Evolutionary conservation across 305 asterid species (phyloP).

Genomic region (Plantago rigida): DNA sequence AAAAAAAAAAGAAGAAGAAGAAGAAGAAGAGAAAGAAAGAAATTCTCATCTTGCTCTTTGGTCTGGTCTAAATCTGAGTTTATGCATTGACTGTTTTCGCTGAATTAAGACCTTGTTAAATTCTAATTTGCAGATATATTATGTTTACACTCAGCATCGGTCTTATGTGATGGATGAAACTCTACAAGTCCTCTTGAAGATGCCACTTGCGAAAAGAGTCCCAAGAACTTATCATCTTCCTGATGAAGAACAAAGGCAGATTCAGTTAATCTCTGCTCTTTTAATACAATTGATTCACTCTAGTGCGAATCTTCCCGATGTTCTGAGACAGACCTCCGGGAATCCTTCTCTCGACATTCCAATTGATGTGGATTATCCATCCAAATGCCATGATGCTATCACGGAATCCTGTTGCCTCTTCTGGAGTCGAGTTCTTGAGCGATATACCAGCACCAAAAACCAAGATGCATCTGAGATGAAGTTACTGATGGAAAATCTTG

Average conservation of each 20-base stretch:
- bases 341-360: slow-evolving; percentile 58
- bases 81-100: slow-evolving; percentile 26
- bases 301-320: slow-evolving; percentile 89
- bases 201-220: slow-evolving; percentile 80
- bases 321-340: slow-evolving; percentile 51
- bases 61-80: slow-evolving; percentile 23
- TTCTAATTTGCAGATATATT: slow-evolving; percentile 56
- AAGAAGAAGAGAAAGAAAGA: too few species aligned
- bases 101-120: slow-evolving; percentile 23
- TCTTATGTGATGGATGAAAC: slow-evolving; percentile 92
- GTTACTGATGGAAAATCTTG: slow-evolving; percentile 87
- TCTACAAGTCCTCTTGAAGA: slow-evolving; percentile 75
- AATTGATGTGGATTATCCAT: slow-evolving; percentile 65
- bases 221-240: slow-evolving; percentile 94
- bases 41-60: slow-evolving; percentile 23
- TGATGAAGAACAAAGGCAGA: slow-evolving; percentile 94
- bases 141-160: slow-evolving; percentile 67
- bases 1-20: too few species aligned
- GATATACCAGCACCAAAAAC: slow-evolving; percentile 69
- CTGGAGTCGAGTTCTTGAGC: slow-evolving; percentile 98
- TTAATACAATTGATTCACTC: slow-evolving; percentile 76
- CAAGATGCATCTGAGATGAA: slow-evolving; percentile 90
- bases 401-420: slow-evolving; percentile 95
- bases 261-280: slow-evolving; percentile 84
- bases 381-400: slow-evolving; percentile 78